Evolutionary conservation across 2,329 filamentous ascomycete species (phyloP), one percentile per base, ranked within the genome.

Genomic region (Aspergillus brunneoviolaceus): DNA sequence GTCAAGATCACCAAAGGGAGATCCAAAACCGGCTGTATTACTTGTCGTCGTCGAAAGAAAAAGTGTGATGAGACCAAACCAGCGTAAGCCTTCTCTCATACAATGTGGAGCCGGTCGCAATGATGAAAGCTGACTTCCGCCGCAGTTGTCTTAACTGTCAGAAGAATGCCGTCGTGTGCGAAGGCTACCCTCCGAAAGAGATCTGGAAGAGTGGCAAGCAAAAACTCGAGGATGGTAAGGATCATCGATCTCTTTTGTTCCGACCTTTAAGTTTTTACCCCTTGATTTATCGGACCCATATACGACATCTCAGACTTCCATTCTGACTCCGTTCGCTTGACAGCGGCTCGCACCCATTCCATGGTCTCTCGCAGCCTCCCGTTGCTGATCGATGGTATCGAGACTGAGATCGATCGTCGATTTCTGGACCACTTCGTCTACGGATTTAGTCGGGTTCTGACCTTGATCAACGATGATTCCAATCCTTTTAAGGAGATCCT

Each of bases 81-180:
- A 70, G 58, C 76, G 77, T 70, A 79, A 64, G 69, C 71, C 29
- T 39, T 51, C 64, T 67, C 50, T 77, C 77, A 49, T 49, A n/a
- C 29, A 42, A n/a, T 47, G 9, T 55, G 16, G 47, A 35, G 4
- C 47, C 39, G 49, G 39, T 63, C 45, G 55, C 60, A 63, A 49
- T 61, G 51, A 54, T 42, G 35, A 56, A 54, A 49, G 21, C n/a
- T 53, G 51, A 51, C 27, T 49, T n/a, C 29, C 16, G 19, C 16
- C 29, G 12, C 59, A 74, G 72, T 39, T 74, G 64, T 59, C 83
- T 91, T 75, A 96, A 96, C 69, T 96, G 92, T 71, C 89, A 95
- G 77, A 96, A 96, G 82, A 96, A 96, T 73, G 91, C 92, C 9
- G 91, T 96, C 12, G 86, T 93, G 12, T 96, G 92, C 72, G 92